Base-by-base conservation (phyloP, 2,329 filamentous ascomycete species). In the Aspergillus candidus region DNA sequence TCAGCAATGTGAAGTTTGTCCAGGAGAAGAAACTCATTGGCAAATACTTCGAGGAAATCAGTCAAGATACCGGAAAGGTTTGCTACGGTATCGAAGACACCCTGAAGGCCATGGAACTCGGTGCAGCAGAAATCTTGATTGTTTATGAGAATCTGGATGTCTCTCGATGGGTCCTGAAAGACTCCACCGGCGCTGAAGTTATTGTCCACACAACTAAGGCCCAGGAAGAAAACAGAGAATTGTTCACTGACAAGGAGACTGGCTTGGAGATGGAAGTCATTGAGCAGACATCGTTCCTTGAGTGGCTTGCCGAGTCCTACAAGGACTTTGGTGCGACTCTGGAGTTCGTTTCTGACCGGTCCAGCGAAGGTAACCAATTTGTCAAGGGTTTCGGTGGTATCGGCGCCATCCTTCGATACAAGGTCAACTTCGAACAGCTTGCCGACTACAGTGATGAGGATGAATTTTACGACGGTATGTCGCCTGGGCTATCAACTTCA, bases 21-120 rank as follows among this genome's bases (percentile, higher is more conserved):
- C 93, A 98, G 72, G 93, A 98, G 79, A 98, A 98, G 85, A 98
- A 96, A 76, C 82, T 98, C 52, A 98, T 98, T 63, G 91, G 91
- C 68, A 89, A 87, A 67, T 98, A 98, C 77, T 98, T 98, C 61
- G 90, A 98, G 68, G 91, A 98, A 72, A 97, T 98, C 63, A 95
- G 88, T 68, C 89, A 95, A 71, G 93, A 98, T 65, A 95, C 86
- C 41, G 93, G 93, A 57, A 93, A 89, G 65, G 83, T 98, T 57
- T 98, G 93, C 77, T 98, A 98, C 69, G 89, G 93, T 77, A 84
- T 98, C 51, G 93, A 97, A 2, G 94, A 98, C 67, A 98, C 93
- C 12, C 77, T 98, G 62, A 97, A 96, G 76, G 93, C 93, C 40
- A 73, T 98, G 56, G 94, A 98, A 66, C 84, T 94, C 37, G 93